Conservation (phyloP, 352 stramenopile genomes). For the Globisporangium nodosum region DNA sequence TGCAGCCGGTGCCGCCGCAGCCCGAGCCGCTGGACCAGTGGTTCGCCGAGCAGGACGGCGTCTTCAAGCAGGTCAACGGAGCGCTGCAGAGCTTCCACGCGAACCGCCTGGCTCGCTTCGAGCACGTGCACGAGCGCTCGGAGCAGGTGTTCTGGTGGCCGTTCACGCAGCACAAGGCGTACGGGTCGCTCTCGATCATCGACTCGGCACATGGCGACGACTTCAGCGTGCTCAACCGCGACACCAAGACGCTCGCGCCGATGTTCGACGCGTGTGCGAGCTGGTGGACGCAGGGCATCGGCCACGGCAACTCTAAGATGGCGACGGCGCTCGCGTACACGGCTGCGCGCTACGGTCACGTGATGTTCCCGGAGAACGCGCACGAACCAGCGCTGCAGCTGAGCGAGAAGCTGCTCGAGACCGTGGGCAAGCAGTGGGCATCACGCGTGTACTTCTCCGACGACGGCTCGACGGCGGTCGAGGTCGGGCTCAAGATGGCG, state of each 20-base stretch:
- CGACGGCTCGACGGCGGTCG: slow-evolving; percentile 87
- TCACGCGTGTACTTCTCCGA: slow-evolving; percentile 90
- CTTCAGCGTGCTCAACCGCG: slow-evolving; percentile 53
- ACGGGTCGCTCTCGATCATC: slow-evolving; percentile 76
- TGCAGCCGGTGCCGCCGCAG: slow-evolving; percentile 65
- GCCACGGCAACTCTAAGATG: slow-evolving; percentile 88
- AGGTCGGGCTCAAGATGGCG: slow-evolving; percentile 91
- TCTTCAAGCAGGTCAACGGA: slow-evolving; percentile 49
- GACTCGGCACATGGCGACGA: slow-evolving; percentile 89
- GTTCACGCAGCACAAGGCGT: slow-evolving; percentile 90
- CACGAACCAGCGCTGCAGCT: slow-evolving; percentile 83
- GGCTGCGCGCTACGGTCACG: slow-evolving; percentile 87
- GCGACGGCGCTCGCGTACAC: slow-evolving; percentile 84
- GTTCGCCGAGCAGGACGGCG: slow-evolving; percentile 39
- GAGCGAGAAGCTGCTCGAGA: slow-evolving; percentile 67
- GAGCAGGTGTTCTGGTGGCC: slow-evolving; percentile 90
- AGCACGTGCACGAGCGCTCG: slow-evolving; percentile 48
- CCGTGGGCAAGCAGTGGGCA: slow-evolving; percentile 79
- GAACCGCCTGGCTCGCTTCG: slow-evolving; percentile 44
- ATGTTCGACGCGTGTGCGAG: slow-evolving; percentile 89
- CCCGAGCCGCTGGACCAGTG: slow-evolving; percentile 68
- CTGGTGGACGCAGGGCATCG: slow-evolving; percentile 92
- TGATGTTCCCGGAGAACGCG: slow-evolving; percentile 90
- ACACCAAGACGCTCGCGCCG: slow-evolving; percentile 49
- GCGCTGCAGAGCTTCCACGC: slow-evolving; percentile 50